These are phyloP conservation scores for Podospora tetraspora DNA, from an alignment of 495 filamentous ascomycete genomes.

Conservation along the genomic window DNA sequence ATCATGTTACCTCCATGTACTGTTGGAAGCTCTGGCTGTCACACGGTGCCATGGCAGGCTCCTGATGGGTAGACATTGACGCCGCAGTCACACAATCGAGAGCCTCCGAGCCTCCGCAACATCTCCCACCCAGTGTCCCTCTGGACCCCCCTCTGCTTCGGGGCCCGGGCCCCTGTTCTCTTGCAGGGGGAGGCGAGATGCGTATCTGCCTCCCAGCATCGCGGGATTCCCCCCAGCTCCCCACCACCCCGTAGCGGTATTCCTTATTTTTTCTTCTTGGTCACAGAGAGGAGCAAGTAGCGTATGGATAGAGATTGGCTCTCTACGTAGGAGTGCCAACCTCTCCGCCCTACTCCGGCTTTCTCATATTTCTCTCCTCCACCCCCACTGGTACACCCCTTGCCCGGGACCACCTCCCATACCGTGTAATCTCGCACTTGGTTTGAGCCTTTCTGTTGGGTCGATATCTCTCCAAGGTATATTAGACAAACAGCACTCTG, in stretches of 20 bases:
- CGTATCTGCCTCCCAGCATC: background rate
- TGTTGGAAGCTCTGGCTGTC: background rate
- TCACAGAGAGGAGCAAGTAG: background rate
- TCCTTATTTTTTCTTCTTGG: background rate
- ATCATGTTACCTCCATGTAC: background rate
- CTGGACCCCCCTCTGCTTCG: background rate
- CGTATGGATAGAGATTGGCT: background rate
- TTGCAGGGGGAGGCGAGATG: background rate
- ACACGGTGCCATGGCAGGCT: background rate
- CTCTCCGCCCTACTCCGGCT: background rate
- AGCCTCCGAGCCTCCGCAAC: background rate
- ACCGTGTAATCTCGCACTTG: background rate
- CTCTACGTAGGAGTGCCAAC: background rate
- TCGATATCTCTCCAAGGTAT: background rate
- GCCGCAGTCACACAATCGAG: background rate
- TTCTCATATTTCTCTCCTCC: background rate
- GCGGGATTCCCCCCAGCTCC: background rate
- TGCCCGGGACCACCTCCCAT: background rate
- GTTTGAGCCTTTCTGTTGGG: background rate
- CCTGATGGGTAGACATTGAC: background rate
- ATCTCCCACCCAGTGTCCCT: background rate
- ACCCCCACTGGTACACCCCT: background rate
- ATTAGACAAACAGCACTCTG: background rate
- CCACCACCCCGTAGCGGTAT: background rate
- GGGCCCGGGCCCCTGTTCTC: background rate